Conservation (phyloP, 2,329 filamentous ascomycete genomes). For the Onygenales sp. region DNA sequence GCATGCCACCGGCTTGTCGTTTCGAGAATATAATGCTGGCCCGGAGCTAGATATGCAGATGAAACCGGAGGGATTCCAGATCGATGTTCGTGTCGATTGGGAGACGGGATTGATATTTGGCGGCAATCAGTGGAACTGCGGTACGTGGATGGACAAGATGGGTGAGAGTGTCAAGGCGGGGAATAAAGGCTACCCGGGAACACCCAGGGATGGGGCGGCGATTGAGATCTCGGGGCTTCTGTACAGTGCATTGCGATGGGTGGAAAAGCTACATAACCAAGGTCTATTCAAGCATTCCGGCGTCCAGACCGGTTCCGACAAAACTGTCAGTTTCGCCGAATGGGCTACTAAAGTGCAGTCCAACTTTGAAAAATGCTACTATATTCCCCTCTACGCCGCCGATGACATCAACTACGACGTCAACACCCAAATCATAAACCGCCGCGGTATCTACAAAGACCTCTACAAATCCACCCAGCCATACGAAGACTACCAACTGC, state of each 20-base stretch:
- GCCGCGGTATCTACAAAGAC: constrained; percentile 96
- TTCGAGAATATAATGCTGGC: constrained; percentile 89
- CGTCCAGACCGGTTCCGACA: constrained; percentile 57
- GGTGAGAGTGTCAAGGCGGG: constrained; percentile 88
- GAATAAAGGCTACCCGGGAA: constrained; percentile 88
- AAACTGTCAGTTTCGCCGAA: constrained; percentile 57
- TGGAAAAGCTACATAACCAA: constrained; percentile 55
- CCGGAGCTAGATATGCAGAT: constrained; percentile 84
- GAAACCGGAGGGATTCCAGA: constrained; percentile 84
- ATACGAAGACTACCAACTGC: constrained; percentile 95
- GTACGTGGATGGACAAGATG: constrained; percentile 99
- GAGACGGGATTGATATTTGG: constrained; percentile 83
- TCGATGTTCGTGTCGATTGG: constrained; percentile 88
- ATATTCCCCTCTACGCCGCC: constrained; percentile 58
- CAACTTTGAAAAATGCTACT: constrained; percentile 91
- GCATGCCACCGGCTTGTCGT: constrained; percentile 83
- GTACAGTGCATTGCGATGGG: constrained; percentile 82
- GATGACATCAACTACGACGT: constrained; percentile 74
- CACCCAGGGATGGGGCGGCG: constrained; percentile 90
- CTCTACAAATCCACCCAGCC: constrained; percentile 88
- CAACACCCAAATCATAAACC: constrained; percentile 70
- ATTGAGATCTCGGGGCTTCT: constrained; percentile 90
- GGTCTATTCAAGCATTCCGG: constrained; percentile 65
- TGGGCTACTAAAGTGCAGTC: constrained; percentile 74
- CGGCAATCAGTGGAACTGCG: constrained; percentile 88